Conservation (phyloP, 1,139 yeast genomes). For the Candida anutae region DNA sequence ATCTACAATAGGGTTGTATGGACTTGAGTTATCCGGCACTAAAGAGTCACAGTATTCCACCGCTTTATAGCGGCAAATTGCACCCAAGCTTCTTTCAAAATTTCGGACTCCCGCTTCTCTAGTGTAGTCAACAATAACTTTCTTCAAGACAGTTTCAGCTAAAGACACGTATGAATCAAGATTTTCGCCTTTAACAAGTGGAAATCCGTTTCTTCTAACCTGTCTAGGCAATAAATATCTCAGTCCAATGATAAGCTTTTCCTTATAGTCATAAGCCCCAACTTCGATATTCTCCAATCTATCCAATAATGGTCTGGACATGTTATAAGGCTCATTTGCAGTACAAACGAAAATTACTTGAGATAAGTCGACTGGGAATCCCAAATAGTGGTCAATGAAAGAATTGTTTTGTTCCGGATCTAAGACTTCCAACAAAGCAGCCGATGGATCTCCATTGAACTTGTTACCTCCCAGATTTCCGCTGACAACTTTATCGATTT, state of each 20-base stretch:
- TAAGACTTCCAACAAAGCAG: conserved; percentile 80
- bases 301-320: conserved; percentile 76
- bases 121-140: conserved; percentile 63
- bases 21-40: conserved; percentile 9
- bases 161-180: conserved; percentile 26
- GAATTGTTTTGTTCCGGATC: conserved; percentile 85
- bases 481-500: conserved; percentile 75
- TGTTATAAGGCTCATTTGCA: conserved; percentile 72
- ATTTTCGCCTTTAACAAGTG: conserved; percentile 9
- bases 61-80: conserved; percentile 74
- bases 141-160: conserved; percentile 47
- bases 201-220: conserved; percentile 61
- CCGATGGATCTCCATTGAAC: conserved; percentile 83
- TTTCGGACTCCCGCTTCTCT: conserved; percentile 86
- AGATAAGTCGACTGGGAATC: conserved; percentile 81
- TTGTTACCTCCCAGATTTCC: conserved; percentile 43
- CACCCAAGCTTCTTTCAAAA: conserved; percentile 64
- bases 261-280: conserved; percentile 75
- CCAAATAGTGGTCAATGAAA: conserved; percentile 80
- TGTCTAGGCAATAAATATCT: conserved; percentile 77
- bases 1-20: conserved; percentile 32
- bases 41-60: conserved; percentile 56
- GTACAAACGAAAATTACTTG: conserved; percentile 84
- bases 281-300: conserved; percentile 80
- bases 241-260: conserved; percentile 68